These are phyloP conservation scores for Furcasterigmium sp. DNA, from an alignment of 2,329 filamentous ascomycete species.

Conservation along the genomic window DNA sequence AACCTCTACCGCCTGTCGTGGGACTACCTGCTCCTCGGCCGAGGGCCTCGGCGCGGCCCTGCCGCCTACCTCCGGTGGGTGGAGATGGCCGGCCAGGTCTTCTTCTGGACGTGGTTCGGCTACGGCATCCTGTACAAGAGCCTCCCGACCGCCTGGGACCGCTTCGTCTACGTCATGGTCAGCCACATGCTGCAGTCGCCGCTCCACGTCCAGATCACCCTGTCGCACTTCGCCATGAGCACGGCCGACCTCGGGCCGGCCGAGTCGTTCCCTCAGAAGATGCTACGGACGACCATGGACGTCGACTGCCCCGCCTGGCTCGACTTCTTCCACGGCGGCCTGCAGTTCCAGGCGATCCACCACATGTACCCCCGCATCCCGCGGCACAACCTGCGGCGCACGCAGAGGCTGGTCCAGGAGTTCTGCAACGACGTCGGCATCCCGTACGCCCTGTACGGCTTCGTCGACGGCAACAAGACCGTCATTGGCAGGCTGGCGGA, in stretches of 20 bases:
- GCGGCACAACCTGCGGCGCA: slow-evolving; percentile 72
- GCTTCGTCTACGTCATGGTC: slow-evolving; percentile 70
- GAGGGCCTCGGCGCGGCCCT: slow-evolving; percentile 67
- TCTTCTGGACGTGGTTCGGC: slow-evolving; percentile 86
- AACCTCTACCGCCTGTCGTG: slow-evolving; percentile 82
- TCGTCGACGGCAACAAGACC: slow-evolving; percentile 75
- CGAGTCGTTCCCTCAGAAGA: slow-evolving; percentile 85
- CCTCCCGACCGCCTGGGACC: slow-evolving; percentile 63
- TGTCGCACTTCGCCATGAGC: slow-evolving; percentile 92
- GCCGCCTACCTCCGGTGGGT: slow-evolving; percentile 81
- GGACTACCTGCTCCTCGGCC: slow-evolving; percentile 66
- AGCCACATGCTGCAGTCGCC: slow-evolving; percentile 79
- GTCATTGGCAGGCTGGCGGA: slow-evolving; percentile 74
- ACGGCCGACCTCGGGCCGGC: slow-evolving; percentile 77
- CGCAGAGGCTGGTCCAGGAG: slow-evolving; percentile 70
- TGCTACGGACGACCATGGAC: slow-evolving; percentile 92
- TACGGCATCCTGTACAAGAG: slow-evolving; percentile 72
- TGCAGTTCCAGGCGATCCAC: slow-evolving; percentile 88
- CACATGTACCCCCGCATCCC: slow-evolving; percentile 82
- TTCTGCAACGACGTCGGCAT: slow-evolving; percentile 81
- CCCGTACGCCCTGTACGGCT: slow-evolving; percentile 81
- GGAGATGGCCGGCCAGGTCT: slow-evolving; percentile 69
- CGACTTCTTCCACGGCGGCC: slow-evolving; percentile 81
- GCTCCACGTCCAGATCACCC: slow-evolving; percentile 82
- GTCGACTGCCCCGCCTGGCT: slow-evolving; percentile 84